Conservation (phyloP, 2,329 filamentous ascomycete genomes). For the Chaetomiaceae sp. region DNA sequence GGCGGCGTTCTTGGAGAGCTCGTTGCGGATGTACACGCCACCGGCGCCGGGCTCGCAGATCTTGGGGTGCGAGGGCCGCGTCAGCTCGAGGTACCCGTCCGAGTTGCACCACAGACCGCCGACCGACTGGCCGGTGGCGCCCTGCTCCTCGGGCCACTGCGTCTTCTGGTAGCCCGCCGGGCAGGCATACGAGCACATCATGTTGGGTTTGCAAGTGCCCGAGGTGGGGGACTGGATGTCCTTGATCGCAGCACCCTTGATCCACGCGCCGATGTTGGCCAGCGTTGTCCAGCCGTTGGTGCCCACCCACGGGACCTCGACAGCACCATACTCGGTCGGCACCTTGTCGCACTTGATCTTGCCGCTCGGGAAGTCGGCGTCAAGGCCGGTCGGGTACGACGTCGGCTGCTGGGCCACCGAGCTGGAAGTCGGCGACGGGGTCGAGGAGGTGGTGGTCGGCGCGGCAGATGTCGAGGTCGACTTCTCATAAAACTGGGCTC, state of each 20-base stretch:
- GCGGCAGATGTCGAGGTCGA: conserved; percentile 37
- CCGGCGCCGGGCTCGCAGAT: conserved; percentile 73
- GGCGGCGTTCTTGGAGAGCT: conserved; percentile 59
- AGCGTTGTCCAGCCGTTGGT: conserved; percentile 76
- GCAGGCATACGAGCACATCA: conserved; percentile 91
- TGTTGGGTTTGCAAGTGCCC: conserved; percentile 57
- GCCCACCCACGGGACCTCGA: conserved; percentile 64
- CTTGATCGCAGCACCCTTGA: conserved; percentile 51
- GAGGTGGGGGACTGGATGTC: conserved; percentile 61
- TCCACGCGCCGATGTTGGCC: conserved; percentile 57
- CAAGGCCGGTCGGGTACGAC: conserved; percentile 47
- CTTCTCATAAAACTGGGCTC: conserved; percentile 50
- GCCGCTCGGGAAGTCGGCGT: conserved; percentile 70
- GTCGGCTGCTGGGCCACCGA: conserved; percentile 28
- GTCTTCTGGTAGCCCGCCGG: conserved; percentile 87
- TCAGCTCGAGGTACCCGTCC: conserved; percentile 70
- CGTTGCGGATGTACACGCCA: conserved; percentile 71
- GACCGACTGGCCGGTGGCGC: conserved; percentile 73
- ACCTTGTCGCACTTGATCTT: conserved; percentile 66
- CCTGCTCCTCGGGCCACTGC: conserved; percentile 79
- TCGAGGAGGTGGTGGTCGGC: conserved; percentile 27
- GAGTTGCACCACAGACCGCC: conserved; percentile 79
- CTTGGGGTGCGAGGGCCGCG: conserved; percentile 60
- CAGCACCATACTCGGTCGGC: conserved; percentile 75
- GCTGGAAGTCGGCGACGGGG: conserved; percentile 18